These are phyloP conservation scores for Rhodotorula paludigena DNA, from an alignment of 768 basidiomycete genomes.

Conservation along the genomic window DNA sequence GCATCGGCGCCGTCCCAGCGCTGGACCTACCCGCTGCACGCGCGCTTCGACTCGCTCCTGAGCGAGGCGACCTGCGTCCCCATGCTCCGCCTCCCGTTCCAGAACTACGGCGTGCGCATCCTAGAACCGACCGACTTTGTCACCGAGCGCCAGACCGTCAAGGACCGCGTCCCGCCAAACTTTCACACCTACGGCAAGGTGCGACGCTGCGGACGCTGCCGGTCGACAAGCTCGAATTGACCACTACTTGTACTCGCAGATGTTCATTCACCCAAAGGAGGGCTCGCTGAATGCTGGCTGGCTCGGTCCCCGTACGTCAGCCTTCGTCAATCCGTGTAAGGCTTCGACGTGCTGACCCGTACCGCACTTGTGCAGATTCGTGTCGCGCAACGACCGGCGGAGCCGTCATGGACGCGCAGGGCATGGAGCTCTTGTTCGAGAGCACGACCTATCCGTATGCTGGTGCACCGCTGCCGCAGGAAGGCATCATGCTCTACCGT, in stretches of 20 bases:
- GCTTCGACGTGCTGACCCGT: neutral
- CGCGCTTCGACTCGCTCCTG: slow-evolving; percentile 10
- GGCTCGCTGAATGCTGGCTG: slow-evolving; percentile 4
- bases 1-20: neutral
- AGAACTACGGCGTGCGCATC: slow-evolving; percentile 25
- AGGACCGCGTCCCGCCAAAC: slow-evolving; percentile 1
- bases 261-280: slow-evolving; percentile 22
- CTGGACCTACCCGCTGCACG: slow-evolving; percentile 25
- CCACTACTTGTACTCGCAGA: slow-evolving; percentile 6
- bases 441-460: slow-evolving; percentile 14
- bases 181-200: slow-evolving; percentile 31
- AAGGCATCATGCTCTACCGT: slow-evolving; percentile 25
- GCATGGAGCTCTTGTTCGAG: neutral
- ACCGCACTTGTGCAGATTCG: slow-evolving; percentile 9
- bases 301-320: slow-evolving; percentile 30
- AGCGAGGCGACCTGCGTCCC: slow-evolving; percentile 22
- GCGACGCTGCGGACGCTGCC: neutral
- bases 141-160: slow-evolving; percentile 16
- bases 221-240: neutral
- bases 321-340: no score
- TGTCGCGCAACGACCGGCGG: slow-evolving; percentile 20
- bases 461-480: slow-evolving; percentile 21
- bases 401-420: slow-evolving; percentile 16
- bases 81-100: slow-evolving; percentile 23
- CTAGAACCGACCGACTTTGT: slow-evolving; percentile 2